Conservation (phyloP, 2,329 filamentous ascomycete genomes). For the Reticulascus tulasneorum region DNA sequence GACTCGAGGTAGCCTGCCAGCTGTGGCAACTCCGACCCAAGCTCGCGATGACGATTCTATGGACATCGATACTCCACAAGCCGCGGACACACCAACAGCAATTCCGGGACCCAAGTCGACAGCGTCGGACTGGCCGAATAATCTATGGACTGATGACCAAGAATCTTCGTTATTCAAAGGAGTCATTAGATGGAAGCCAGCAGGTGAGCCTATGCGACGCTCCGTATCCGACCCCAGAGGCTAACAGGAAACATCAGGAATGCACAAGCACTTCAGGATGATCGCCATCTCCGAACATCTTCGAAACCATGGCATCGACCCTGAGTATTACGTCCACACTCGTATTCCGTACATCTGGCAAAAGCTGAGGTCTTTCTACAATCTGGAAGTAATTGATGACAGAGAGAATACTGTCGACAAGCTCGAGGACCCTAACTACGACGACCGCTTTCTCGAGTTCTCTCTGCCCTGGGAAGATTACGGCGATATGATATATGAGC, state of each 20-base stretch:
- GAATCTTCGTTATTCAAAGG: slow-evolving; percentile 89
- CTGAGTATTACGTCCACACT: slow-evolving; percentile 69
- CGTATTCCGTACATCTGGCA: slow-evolving; percentile 88
- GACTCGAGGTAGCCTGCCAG: slow-evolving; percentile 49
- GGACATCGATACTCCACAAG: slow-evolving; percentile 53
- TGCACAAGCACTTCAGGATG: slow-evolving; percentile 94
- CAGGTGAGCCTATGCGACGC: slow-evolving; percentile 51
- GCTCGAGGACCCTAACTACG: slow-evolving; percentile 53
- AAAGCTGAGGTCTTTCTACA: slow-evolving; percentile 80
- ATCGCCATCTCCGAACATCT: slow-evolving; percentile 78
- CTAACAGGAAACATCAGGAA: slow-evolving; percentile 49
- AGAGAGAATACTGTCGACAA: slow-evolving; percentile 61
- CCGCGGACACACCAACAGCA: slow-evolving; percentile 45
- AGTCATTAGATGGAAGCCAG: slow-evolving; percentile 94
- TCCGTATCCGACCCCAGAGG: slow-evolving; percentile 9
- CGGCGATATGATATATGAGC: slow-evolving; percentile 42
- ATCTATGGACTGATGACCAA: slow-evolving; percentile 94
- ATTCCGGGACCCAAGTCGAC: slow-evolving; percentile 34
- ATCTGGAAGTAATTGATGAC: slow-evolving; percentile 81
- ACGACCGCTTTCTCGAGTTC: slow-evolving; percentile 64
- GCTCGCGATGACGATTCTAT: slow-evolving; percentile 56
- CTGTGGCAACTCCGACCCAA: slow-evolving; percentile 54
- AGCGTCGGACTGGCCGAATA: slow-evolving; percentile 43
- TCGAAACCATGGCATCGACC: slow-evolving; percentile 74
- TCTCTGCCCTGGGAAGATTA: slow-evolving; percentile 50